Evolutionary conservation across 352 stramenopile genomes (phyloP).

Genomic region (Thalassiosira livingstoniorum): DNA sequence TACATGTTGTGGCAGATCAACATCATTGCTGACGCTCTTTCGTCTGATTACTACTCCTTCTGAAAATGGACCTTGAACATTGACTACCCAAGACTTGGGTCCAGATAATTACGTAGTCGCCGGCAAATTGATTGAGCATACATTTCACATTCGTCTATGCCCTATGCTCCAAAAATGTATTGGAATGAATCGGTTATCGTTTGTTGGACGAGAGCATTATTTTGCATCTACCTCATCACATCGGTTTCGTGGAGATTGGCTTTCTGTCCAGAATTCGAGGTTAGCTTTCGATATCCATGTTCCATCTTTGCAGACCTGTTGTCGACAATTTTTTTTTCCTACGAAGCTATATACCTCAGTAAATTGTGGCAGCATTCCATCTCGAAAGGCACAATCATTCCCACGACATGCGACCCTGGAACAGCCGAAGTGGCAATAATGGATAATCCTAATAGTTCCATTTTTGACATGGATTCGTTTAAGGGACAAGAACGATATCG

Average conservation of each 20-base stretch:
- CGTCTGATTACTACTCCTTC: too few relatives aligned
- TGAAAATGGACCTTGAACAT: too few relatives aligned
- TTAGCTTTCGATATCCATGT: slow-evolving; percentile 31
- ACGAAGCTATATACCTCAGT: slow-evolving; percentile 36
- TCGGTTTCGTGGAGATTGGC: slow-evolving; percentile 43
- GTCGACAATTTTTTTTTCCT: slow-evolving; percentile 51
- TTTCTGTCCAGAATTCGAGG: slow-evolving; percentile 49
- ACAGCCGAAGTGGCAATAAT: slow-evolving; percentile 12
- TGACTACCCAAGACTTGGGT: too few relatives aligned
- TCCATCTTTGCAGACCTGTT: slow-evolving; percentile 49
- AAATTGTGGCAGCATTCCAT: slow-evolving; percentile 12
- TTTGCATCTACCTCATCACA: slow-evolving; percentile 38
- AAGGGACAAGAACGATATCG: slow-evolving; percentile 11
- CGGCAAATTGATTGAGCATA: too few relatives aligned
- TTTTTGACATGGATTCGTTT: slow-evolving; percentile 4
- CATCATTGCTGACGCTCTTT: too few relatives aligned
- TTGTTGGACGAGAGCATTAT: slow-evolving; percentile 28
- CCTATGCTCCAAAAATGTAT: too few relatives aligned
- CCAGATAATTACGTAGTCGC: too few relatives aligned
- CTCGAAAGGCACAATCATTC: slow-evolving; percentile 40
- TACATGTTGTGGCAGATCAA: too few relatives aligned
- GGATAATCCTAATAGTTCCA: not conserved
- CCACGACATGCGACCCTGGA: slow-evolving; percentile 19
- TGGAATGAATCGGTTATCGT: slow-evolving; percentile 31
- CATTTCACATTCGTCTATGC: too few relatives aligned